Evolutionary conservation across 2,329 filamentous ascomycete species (phyloP).

Genomic region (Magnaporthiopsis incrustans): DNA sequence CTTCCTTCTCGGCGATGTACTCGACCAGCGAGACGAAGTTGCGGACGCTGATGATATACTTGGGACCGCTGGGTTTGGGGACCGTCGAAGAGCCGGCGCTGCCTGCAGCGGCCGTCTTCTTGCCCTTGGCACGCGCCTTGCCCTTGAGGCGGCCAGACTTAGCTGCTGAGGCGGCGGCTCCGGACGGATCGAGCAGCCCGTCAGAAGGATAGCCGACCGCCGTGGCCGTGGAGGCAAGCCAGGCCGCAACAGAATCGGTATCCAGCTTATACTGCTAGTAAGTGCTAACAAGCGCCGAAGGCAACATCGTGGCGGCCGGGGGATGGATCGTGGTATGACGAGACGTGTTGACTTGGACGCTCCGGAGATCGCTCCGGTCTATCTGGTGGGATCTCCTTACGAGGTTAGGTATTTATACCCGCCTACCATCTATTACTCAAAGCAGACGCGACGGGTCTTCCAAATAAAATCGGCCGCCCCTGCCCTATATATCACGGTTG

Average conservation of each 20-base stretch:
- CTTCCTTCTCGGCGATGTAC: constrained; percentile 21
- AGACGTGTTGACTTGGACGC: no score
- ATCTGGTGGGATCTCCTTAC: no score
- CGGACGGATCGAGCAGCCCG: constrained; percentile 10
- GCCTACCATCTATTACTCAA: no score
- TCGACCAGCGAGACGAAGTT: constrained; percentile 30
- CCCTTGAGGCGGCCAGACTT: constrained; percentile 17
- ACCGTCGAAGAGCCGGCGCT: background rate
- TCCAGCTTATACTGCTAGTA: constrained; percentile 34
- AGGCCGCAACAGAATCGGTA: constrained; percentile 29
- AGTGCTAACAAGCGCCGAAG: constrained; percentile 16
- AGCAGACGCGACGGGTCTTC: no score
- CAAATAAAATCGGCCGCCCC: no score
- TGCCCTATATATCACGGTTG: no score
- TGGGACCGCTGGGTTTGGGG: constrained; percentile 10
- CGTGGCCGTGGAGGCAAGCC: constrained; percentile 33
- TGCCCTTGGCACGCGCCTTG: constrained; percentile 20
- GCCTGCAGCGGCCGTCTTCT: constrained; percentile 6
- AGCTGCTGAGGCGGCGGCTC: background rate
- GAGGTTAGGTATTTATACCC: no score
- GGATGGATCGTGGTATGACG: no score
- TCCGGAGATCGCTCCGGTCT: no score
- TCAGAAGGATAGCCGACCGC: constrained; percentile 22
- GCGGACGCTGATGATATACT: constrained; percentile 27
- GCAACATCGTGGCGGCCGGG: constrained; percentile 8